Evolutionary conservation across 2,329 filamentous ascomycete species (phyloP), one percentile per base, ranked within the genome.

Genomic region (Drechslerella coelobrocha): DNA sequence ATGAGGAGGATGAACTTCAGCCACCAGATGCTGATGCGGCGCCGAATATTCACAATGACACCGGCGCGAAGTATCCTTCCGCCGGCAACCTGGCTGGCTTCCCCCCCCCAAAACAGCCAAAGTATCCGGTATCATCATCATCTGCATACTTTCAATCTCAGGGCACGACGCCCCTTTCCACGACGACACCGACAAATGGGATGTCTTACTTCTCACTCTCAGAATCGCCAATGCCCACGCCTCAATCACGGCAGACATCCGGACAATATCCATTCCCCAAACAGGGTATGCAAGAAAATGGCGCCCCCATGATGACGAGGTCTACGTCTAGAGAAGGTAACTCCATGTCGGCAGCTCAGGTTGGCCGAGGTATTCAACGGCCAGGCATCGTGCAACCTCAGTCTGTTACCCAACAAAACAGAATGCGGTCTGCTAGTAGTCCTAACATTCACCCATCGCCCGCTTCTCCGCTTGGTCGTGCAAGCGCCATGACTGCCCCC

Each of bases 161-260:
- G 55, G 54, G 8, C 17, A 80, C 68, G 81, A 65, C 73, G 9
- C 75, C 75, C 31, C 69, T 73, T 26, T 75, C 75, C 68, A 79
- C 81, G 10, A 77, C 52, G n/a, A 71, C 51, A 10, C 31, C 66
- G 27, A 57, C 85, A 55, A 82, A 81, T 34, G 85, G 83, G n/a
- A 91, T 92, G 66, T 97, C 92, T 2, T 97, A 97, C 80, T 99
- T 99, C 79, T 97, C 93, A 0, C 94, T 94, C 0, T 85, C 84
- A 31, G 92, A 97, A 60, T 91, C 90, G 0, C 90, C 90, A 8
- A 86, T 87, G 45, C 91, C 89, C 12, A 88, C 88, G 23, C 84
- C 90, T 53, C 57, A 53, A 10, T 51, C 47, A 21, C 43, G 66
- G 48, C 66, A 71, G 51, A 71, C 90, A 3, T 91, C 90, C 41